Evolutionary conservation across 345 rosid species (phyloP).

Genomic region (Eucalyptus erythrocorys): DNA sequence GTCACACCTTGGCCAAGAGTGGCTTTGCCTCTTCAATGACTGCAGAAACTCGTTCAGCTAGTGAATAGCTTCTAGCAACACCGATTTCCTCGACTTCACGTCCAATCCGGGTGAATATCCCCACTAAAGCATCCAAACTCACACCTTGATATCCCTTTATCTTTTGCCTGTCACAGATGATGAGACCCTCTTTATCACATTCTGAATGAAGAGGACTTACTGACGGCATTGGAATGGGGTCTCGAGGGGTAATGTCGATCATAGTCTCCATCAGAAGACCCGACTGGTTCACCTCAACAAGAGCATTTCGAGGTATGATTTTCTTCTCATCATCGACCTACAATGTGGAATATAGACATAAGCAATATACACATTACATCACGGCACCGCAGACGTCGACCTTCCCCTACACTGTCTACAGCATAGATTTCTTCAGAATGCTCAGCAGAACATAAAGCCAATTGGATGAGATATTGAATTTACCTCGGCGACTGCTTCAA

Average conservation of each 20-base stretch:
- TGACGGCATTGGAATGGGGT: conserved; percentile 81
- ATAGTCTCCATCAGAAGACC: conserved; percentile 97
- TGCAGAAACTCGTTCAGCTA: conserved; percentile 69
- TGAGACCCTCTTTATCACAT: conserved; percentile 76
- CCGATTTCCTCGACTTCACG: conserved; percentile 83
- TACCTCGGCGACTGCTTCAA: conserved; percentile 95
- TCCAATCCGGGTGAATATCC: conserved; percentile 83
- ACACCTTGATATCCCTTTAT: conserved; percentile 84
- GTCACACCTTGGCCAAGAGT: conserved; percentile 72
- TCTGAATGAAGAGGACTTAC: conserved; percentile 71
- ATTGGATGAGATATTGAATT: background rate
- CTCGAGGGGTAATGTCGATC: conserved; percentile 80
- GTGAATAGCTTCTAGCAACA: conserved; percentile 42
- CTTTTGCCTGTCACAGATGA: conserved; percentile 87
- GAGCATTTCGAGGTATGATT: conserved; percentile 78
- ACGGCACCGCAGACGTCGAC: background rate
- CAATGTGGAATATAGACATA: background rate
- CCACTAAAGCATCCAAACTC: conserved; percentile 86
- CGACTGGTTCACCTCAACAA: conserved; percentile 93
- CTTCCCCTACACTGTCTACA: background rate
- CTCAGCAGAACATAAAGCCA: background rate
- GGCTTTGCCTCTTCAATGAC: conserved; percentile 90
- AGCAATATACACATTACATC: background rate
- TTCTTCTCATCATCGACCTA: conserved; percentile 97
- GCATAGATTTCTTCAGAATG: background rate